phyloP scores from a whole-genome alignment of 805 yeast genomes.

The Metschnikowia drakensbergensis region DNA sequence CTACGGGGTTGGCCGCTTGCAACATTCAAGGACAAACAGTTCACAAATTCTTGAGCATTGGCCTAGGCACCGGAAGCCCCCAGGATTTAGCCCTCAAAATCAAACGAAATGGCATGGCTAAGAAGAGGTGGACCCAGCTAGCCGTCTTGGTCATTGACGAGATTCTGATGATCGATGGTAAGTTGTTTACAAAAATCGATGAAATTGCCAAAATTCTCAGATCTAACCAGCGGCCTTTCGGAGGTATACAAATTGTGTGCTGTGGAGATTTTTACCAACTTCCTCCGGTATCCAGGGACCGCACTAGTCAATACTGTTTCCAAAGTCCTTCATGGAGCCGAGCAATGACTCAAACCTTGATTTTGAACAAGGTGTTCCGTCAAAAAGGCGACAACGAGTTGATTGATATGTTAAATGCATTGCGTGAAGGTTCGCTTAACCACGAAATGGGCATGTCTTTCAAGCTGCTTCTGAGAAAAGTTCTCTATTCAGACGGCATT shows the following conservation, averaged over 20 bases:
- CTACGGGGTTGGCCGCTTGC: constrained; percentile 82
- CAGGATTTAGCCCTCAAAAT: constrained; percentile 48
- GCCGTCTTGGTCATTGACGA: constrained; percentile 72
- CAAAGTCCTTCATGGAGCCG: constrained; percentile 60
- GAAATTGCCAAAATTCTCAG: constrained; percentile 53
- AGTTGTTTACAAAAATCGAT: constrained; percentile 59
- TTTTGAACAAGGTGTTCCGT: constrained; percentile 64
- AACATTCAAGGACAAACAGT: constrained; percentile 77
- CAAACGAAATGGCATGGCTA: constrained; percentile 46
- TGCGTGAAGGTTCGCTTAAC: constrained; percentile 61
- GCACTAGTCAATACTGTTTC: constrained; percentile 52
- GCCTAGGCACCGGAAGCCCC: constrained; percentile 58
- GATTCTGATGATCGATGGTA: constrained; percentile 75
- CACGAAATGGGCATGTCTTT: constrained; percentile 48
- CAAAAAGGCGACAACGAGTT: constrained; percentile 71
- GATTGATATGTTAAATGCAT: constrained; percentile 69
- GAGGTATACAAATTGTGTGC: constrained; percentile 71
- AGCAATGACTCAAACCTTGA: constrained; percentile 53
- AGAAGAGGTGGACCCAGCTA: constrained; percentile 51
- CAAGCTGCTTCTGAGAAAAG: constrained; percentile 46
- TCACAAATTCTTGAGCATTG: constrained; percentile 76
- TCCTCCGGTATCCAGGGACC: constrained; percentile 60
- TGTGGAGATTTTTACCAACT: constrained; percentile 83
- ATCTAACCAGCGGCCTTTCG: constrained; percentile 53
- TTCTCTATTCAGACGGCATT: constrained; percentile 52